Evolutionary conservation across 305 asterid species (phyloP).

Genomic region (Withania somnifera): DNA sequence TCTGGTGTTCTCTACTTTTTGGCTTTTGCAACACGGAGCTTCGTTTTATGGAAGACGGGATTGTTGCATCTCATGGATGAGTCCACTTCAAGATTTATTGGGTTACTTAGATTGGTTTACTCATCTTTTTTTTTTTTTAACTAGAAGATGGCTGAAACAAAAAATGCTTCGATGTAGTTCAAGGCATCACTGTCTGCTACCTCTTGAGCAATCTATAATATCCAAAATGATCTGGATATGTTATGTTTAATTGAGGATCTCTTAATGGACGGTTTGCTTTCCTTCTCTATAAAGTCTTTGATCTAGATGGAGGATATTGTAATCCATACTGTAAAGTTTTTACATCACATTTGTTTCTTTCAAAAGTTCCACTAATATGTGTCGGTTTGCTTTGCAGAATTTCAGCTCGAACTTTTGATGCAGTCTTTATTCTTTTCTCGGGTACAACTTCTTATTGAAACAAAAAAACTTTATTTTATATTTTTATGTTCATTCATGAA

Average conservation of each 20-base stretch:
- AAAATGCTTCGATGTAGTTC: background rate
- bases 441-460: conserved; percentile 37
- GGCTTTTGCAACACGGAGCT: background rate
- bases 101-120: background rate
- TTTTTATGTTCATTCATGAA: background rate
- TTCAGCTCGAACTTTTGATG: conserved; percentile 95
- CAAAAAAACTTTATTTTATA: conserved; percentile 5
- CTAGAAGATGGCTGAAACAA: background rate
- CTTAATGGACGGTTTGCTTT: background rate
- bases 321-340: background rate
- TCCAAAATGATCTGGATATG: background rate
- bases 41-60: background rate
- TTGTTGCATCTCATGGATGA: background rate
- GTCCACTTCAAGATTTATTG: background rate
- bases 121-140: background rate
- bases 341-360: background rate
- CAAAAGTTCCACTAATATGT: background rate
- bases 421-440: conserved; percentile 91
- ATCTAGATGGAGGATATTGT: conserved; percentile 1
- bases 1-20: background rate
- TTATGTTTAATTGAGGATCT: background rate
- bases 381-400: conserved; percentile 46
- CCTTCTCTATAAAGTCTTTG: background rate
- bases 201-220: background rate
- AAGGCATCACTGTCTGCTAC: background rate